Base-by-base conservation (phyloP, 306 rosid species). In the Hippophae gyantsensis region DNA sequence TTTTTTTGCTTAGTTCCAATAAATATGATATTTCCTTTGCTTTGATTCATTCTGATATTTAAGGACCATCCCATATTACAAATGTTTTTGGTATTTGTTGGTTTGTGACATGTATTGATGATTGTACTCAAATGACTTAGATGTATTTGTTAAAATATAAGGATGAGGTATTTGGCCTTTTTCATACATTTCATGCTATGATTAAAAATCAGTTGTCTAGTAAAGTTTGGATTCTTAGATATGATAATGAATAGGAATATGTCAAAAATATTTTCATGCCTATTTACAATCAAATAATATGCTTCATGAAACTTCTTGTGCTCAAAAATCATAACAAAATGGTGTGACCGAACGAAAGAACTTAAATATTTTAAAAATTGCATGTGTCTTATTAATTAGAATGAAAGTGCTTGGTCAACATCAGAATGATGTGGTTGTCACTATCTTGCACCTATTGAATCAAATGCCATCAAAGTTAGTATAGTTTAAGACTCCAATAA, bases 41-140 rank as follows among this genome's bases (percentile, higher is more conserved):
- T 7, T 52, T 53, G 9, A 42, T 63, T 18, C 58, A 63, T 63
- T 52, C 14, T 1, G 52, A 63, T 52, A 59, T 63, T 2, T 63
- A 26, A 27, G 52, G 68, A 6, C 52, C 26, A 0, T 42, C 47
- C 7, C 69, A 43, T 1, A 26, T 64, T 25, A 25, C 52, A 5
- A 64, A 5, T 11, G 5, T 4, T 64, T 10, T 1, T 12, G 43
- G 47, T 5, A 8, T 18, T 12, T 25, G 43, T 25, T 64, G 60
- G 69, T 43, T 54, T 64, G 54, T 52, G 5, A 54, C 23, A 5
- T 64, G 54, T 32, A 6, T 25, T 6, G 59, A 63, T 63, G 52
- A 63, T 8, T 45, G 10, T 45, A 45, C 0, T 45, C 48, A 45
- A 45, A 45, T 45, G 48, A 45, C 48, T 45, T 45, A 10, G 48